Evolutionary conservation across 1,284 basidiomycete species (phyloP), one percentile per base, ranked within the genome.

Genomic region (Trametes pubescens): DNA sequence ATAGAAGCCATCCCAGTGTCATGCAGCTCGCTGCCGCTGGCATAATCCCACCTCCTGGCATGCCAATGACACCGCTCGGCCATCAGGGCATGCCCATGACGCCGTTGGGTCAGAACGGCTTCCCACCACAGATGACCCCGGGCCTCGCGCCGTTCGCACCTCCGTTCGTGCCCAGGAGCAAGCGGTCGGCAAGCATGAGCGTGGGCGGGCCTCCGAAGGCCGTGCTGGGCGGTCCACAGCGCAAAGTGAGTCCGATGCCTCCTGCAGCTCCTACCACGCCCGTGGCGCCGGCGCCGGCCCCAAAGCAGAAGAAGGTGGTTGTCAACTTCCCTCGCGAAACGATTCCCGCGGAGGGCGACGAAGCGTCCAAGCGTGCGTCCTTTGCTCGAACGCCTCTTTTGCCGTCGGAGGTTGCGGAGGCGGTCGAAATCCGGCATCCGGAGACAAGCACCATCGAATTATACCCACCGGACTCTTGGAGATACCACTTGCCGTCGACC

Each of bases 141-240:
- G 76, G 77, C 8, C 77, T 78, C 46, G 77, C 75, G 34, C 80
- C 75, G 2, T 71, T 65, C 52, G 64, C 64, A 18, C 86, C 77
- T 48, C 82, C 85, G 0, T 89, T 89, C 67, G 73, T 80, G 44
- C 87, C 82, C 76, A 74, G 82, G 79, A 81, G 80, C 67, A 81
- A 84, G 65, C 76, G 91, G 59, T 85, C 90, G 61, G 83, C 85
- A 34, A 92, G 90, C 71, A 82, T 94, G 63, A 84, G 80, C 69
- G 77, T 81, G 16, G 92, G 92, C 16, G 92, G 92, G 5, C 92
- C 92, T 14, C 92, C 92, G 18, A 94, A 94, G 74, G 92, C 92
- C 1, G 83, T 87, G 2, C 79, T 94, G 7, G 92, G 92, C 18
- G 92, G 92, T 2, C 92, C 90, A 9, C 84, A 86, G 58, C 83